Evolutionary conservation across 345 rosid species (phyloP).

Genomic region (Erysimum cheiranthoides): DNA sequence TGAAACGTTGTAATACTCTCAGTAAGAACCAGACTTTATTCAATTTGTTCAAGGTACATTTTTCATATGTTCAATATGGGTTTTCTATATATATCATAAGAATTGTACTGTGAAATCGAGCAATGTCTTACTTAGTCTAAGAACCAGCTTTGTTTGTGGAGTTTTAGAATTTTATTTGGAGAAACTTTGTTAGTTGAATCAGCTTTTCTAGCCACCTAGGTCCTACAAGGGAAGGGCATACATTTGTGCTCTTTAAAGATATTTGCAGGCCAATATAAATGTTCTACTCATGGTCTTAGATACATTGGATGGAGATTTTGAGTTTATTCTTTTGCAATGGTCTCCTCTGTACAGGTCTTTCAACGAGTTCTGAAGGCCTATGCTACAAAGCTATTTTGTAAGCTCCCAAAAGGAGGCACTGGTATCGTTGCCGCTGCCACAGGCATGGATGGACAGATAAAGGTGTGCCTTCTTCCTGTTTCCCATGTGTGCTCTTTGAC

Average conservation of each 20-base stretch:
- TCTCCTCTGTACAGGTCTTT: constrained; percentile 66
- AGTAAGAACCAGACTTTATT: constrained; percentile 86
- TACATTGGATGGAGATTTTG: constrained; percentile 19
- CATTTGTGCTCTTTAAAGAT: constrained; percentile 5
- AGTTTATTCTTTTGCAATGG: constrained; percentile 22
- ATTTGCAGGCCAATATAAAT: constrained; percentile 20
- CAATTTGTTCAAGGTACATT: constrained; percentile 85
- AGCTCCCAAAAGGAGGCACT: constrained; percentile 91
- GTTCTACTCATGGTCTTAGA: neutral
- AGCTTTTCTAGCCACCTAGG: constrained; percentile 28
- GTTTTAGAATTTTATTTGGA: constrained; percentile 14
- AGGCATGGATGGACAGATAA: constrained; percentile 96
- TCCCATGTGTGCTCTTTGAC: constrained; percentile 26
- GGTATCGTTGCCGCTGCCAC: constrained; percentile 99
- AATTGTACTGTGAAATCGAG: constrained; percentile 8
- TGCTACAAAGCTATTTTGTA: constrained; percentile 82
- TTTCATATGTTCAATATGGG: constrained; percentile 18
- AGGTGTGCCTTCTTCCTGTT: constrained; percentile 55
- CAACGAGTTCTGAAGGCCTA: constrained; percentile 93
- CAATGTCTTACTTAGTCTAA: constrained; percentile 19
- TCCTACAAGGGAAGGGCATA: constrained; percentile 10
- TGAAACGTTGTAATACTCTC: constrained; percentile 91
- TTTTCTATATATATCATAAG: constrained; percentile 11
- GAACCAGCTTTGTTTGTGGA: constrained; percentile 21
- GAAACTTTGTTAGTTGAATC: constrained; percentile 31